Evolutionary conservation across 148 eudicot species (phyloP).

Genomic region (Limonium bicolor): DNA sequence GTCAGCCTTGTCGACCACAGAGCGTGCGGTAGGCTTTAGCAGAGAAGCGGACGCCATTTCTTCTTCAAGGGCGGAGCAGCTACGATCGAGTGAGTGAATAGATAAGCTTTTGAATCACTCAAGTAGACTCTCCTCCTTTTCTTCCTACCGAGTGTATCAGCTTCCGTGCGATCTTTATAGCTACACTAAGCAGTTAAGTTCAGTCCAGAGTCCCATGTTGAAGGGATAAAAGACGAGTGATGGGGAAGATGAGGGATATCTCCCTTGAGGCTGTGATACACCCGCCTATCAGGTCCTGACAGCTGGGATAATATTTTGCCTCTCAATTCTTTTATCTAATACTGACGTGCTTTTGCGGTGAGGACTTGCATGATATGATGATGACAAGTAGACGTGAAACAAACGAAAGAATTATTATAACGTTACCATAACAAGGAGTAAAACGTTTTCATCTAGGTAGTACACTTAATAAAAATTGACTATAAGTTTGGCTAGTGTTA

Average conservation of each 20-base stretch:
- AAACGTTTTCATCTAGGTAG: too few relatives aligned
- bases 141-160: constrained; percentile 1
- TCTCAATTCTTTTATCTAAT: neutral
- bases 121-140: neutral
- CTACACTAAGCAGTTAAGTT: neutral
- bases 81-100: too few relatives aligned
- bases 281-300: constrained; percentile 22
- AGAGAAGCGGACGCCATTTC: constrained; percentile 70
- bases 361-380: too few relatives aligned
- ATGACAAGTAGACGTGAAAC: too few relatives aligned
- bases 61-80: neutral
- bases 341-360: too few relatives aligned
- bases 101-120: too few relatives aligned
- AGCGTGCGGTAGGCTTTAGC: constrained; percentile 35
- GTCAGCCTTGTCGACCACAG: constrained; percentile 47
- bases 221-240: too few relatives aligned
- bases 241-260: constrained; percentile 8
- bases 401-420: too few relatives aligned
- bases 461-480: too few relatives aligned
- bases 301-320: constrained; percentile 24
- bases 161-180: constrained; percentile 7
- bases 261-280: constrained; percentile 17
- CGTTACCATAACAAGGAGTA: too few relatives aligned
- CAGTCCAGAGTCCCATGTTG: neutral
- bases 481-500: too few relatives aligned